Conservation (phyloP, 495 filamentous ascomycete species). For the Hyaloscypha hepaticicola region DNA sequence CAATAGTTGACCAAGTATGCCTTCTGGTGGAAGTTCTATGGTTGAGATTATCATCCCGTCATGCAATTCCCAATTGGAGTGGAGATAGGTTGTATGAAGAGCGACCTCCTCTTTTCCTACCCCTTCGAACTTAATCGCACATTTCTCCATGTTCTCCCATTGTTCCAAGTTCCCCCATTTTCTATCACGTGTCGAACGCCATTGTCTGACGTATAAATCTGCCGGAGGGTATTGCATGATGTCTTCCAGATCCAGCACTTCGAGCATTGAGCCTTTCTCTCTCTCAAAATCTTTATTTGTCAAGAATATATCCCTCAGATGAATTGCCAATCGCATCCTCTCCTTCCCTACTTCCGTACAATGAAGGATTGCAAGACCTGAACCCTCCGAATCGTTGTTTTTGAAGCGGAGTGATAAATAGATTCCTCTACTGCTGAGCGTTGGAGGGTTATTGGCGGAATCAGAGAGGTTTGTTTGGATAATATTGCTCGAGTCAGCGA, state of each 20-base stretch:
- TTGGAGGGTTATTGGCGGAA: conserved; percentile 2
- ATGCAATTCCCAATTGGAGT: conserved; percentile 10
- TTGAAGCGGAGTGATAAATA: conserved; percentile 9
- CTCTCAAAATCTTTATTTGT: conserved; percentile 15
- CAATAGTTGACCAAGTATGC: conserved; percentile 10
- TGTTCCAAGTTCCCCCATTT: too few relatives aligned
- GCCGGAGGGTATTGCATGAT: conserved; percentile 5
- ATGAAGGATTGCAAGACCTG: conserved; percentile 14
- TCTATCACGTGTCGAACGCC: conserved; percentile 6
- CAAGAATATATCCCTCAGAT: conserved; percentile 9
- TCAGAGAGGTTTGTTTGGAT: neutral
- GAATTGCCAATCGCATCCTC: conserved; percentile 11
- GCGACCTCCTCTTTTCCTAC: conserved; percentile 4
- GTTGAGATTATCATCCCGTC: conserved; percentile 7
- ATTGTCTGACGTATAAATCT: conserved; percentile 8
- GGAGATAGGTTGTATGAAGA: neutral
- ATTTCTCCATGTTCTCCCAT: conserved; percentile 13
- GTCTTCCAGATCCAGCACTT: neutral
- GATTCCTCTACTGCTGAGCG: conserved; percentile 13
- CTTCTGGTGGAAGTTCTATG: neutral
- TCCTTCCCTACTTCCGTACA: conserved; percentile 16
- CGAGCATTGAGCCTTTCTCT: conserved; percentile 7
- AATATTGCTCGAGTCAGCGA: conserved; percentile 16
- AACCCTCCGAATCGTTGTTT: neutral
- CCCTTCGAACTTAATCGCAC: conserved; percentile 8